Conservation (phyloP, 2,329 filamentous ascomycete species). For the Hypoxylon sp. region DNA sequence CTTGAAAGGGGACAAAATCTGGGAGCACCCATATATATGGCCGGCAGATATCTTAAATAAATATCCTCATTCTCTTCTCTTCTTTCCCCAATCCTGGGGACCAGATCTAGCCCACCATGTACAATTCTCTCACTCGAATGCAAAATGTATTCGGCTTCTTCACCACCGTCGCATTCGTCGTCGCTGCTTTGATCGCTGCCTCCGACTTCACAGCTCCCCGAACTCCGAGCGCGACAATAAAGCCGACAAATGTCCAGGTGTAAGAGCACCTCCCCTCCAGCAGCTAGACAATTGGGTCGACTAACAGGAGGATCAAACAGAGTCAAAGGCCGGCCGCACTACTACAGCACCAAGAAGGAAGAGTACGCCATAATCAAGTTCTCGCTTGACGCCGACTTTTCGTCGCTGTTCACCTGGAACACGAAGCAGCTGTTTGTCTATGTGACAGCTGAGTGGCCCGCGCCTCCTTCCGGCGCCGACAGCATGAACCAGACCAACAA, state of each 20-base stretch:
- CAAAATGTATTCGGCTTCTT: conserved; percentile 99
- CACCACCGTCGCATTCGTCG: conserved; percentile 89
- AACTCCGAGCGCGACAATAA: conserved; percentile 74
- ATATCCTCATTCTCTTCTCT: not conserved
- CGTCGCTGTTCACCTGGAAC: conserved; percentile 97
- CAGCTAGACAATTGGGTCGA: not conserved
- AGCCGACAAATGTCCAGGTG: conserved; percentile 87
- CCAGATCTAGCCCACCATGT: conserved; percentile 72
- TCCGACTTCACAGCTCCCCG: conserved; percentile 82
- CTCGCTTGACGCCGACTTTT: conserved; percentile 91
- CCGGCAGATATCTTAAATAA: conserved; percentile 8
- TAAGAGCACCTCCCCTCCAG: conserved; percentile 59
- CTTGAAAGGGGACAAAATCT: conserved; percentile 12
- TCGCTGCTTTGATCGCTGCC: conserved; percentile 84
- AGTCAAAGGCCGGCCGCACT: conserved; percentile 92
- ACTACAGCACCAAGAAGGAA: conserved; percentile 92
- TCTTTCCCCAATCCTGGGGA: conserved; percentile 19
- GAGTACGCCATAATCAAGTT: conserved; percentile 97
- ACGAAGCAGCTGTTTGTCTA: conserved; percentile 99
- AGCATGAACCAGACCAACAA: conserved; percentile 68
- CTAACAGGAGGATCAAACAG: conserved; percentile 61
- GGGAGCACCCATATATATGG: conserved; percentile 1
- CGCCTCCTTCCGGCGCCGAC: conserved; percentile 53
- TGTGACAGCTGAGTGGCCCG: conserved; percentile 83
- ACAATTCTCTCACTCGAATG: conserved; percentile 85